These are phyloP conservation scores for Calycina herbarum DNA, from an alignment of 2,329 filamentous ascomycete genomes.

Conservation along the genomic window DNA sequence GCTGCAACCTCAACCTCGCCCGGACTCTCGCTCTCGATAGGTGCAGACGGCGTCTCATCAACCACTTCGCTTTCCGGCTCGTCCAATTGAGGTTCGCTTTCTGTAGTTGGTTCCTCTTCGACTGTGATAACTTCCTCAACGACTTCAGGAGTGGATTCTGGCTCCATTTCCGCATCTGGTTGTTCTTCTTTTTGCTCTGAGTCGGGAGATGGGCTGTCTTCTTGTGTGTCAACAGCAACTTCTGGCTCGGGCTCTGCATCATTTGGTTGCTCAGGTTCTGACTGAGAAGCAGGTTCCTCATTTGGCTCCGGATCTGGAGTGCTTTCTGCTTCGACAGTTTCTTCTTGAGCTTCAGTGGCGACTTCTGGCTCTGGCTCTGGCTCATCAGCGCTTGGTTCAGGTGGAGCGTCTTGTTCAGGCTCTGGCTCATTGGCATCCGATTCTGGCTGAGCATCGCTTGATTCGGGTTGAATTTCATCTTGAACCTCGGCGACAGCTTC, in stretches of 20 bases:
- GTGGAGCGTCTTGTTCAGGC: background rate
- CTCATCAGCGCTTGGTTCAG: too few relatives aligned
- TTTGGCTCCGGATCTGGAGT: constrained; percentile 2
- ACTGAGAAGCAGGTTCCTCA: constrained; percentile 6
- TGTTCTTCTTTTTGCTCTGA: too few relatives aligned
- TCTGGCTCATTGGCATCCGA: background rate
- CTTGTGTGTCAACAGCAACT: too few relatives aligned
- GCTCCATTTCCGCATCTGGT: background rate
- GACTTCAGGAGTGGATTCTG: background rate
- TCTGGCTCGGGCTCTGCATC: too few relatives aligned
- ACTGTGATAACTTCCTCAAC: background rate
- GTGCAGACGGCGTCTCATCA: constrained; percentile 10
- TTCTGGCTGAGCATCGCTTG: background rate
- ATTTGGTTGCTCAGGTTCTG: background rate
- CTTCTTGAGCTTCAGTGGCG: background rate
- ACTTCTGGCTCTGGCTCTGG: too few relatives aligned
- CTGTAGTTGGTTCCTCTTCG: constrained; percentile 8
- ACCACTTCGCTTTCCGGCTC: background rate
- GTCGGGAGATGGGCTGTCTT: too few relatives aligned
- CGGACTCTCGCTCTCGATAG: constrained; percentile 3
- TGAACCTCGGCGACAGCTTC: background rate
- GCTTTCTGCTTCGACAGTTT: constrained; percentile 11
- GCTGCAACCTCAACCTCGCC: background rate
- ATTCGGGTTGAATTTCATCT: background rate
- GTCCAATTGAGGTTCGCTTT: constrained; percentile 3